Evolutionary conservation across 768 basidiomycete species (phyloP), one percentile per base, ranked within the genome.

Genomic region (Pisolithus tinctorius): DNA sequence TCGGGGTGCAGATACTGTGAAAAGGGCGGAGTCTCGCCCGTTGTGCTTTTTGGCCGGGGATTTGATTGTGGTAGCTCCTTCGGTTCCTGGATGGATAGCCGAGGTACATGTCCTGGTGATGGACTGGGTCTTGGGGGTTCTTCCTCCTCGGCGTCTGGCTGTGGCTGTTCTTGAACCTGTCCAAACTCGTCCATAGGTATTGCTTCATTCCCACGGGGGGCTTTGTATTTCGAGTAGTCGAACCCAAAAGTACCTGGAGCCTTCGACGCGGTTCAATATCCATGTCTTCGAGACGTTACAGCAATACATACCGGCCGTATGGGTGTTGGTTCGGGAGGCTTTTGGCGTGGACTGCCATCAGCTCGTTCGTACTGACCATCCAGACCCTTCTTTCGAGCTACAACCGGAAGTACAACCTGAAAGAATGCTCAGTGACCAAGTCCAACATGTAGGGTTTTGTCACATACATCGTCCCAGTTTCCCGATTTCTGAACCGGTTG

Each of bases 241-340:
- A 74, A 91, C 4, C 83, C 88, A 65, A 92, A 92, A 41, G 87
- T 90, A 17, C 88, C 88, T 8, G 89, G 86, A 16, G 87, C 86
- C 88, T 88, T 52, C 26, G 41, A 26, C 48, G 44, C 30, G 29
- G 43, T 6, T 51, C 49, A 58, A 50, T 48, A 41, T 36, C 30
- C 26, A 34, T 42, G 20, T 10, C 30, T 16, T 17, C 11, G 23
- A 23, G 25, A 13, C 37, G 20, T 5, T 26, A 49, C 34, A 13
- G n/a, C 6, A 6, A 16, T 43, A 73, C 82, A 57, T 64, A 88
- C 86, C 36, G 86, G 86, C 60, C 75, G 82, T 51, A 81, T 62
- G 0, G 68, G 56, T 3, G 61, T 57, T 6, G 57, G 61, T n/a
- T 69, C 69, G 6, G 63, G 59, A 55, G 69, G 70, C 67, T 68